Evolutionary conservation across 2,329 filamentous ascomycete genomes (phyloP).

Genomic region (Septoria petroselini): DNA sequence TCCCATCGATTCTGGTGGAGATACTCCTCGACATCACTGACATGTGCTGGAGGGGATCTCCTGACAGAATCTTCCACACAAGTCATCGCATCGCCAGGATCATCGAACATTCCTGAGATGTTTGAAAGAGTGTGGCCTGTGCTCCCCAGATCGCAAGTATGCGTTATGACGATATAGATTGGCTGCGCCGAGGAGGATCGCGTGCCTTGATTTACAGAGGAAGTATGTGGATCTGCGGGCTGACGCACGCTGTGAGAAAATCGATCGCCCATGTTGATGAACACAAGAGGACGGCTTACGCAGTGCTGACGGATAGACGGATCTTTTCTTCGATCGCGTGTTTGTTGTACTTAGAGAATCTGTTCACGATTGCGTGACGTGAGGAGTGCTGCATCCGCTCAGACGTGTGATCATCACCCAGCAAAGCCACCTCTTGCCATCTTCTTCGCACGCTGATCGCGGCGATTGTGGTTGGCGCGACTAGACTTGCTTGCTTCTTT

Average conservation of each 20-base stretch:
- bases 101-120: slow-evolving; percentile 5
- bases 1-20: not conserved
- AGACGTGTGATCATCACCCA: slow-evolving; percentile 27
- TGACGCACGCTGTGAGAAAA: not conserved
- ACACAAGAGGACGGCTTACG: not conserved
- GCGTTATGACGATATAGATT: slow-evolving; percentile 12
- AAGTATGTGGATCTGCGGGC: not conserved
- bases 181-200: not conserved
- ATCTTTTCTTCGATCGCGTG: not conserved
- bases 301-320: too few relatives aligned
- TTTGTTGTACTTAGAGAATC: not conserved
- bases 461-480: slow-evolving; percentile 80
- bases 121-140: not conserved
- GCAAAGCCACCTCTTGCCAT: slow-evolving; percentile 57
- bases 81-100: not conserved
- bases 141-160: not conserved
- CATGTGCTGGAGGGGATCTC: not conserved
- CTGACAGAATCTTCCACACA: not conserved
- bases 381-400: too few relatives aligned
- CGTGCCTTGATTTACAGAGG: too few relatives aligned
- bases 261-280: not conserved
- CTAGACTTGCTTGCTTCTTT: slow-evolving; percentile 81
- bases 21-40: not conserved
- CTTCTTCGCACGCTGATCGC: slow-evolving; percentile 64
- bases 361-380: not conserved